A percentile compares a stretch with the other conserved stretches of the same genome.
phyloP scores from a whole-genome alignment of 306 rosid genomes.

The Quercus aquifolioides region DNA sequence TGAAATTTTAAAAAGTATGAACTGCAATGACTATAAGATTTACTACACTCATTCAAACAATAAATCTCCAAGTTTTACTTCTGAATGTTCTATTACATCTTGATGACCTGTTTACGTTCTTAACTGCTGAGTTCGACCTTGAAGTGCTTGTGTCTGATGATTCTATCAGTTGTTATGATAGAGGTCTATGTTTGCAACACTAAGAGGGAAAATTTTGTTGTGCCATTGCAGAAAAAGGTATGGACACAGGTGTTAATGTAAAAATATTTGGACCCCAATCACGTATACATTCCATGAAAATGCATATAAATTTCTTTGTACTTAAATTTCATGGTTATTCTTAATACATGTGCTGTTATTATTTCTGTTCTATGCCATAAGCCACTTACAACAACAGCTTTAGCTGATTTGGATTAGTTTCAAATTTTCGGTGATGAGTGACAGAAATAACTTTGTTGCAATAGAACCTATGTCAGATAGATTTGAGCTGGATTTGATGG shows the following conservation, averaged over 20 bases:
- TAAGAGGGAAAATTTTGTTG: conserved; percentile 6
- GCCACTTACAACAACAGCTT: too few species aligned
- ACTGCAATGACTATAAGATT: background rate
- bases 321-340: background rate
- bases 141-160: background rate
- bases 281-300: too few species aligned
- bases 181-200: conserved; percentile 7
- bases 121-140: background rate
- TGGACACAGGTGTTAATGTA: too few species aligned
- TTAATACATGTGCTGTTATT: background rate
- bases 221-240: too few species aligned
- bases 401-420: too few species aligned
- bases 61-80: background rate
- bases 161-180: conserved; percentile 17
- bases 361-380: background rate
- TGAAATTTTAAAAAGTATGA: background rate
- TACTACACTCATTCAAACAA: background rate
- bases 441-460: background rate
- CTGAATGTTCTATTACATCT: conserved; percentile 9
- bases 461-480: background rate
- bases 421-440: too few species aligned
- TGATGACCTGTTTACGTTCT: background rate
- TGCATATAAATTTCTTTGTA: too few species aligned
- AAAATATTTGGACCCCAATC: too few species aligned
- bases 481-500: too few species aligned